Evolutionary conservation across 306 rosid genomes (phyloP), one percentile per base, ranked within the genome.

Genomic region (Hippophae tibetana): DNA sequence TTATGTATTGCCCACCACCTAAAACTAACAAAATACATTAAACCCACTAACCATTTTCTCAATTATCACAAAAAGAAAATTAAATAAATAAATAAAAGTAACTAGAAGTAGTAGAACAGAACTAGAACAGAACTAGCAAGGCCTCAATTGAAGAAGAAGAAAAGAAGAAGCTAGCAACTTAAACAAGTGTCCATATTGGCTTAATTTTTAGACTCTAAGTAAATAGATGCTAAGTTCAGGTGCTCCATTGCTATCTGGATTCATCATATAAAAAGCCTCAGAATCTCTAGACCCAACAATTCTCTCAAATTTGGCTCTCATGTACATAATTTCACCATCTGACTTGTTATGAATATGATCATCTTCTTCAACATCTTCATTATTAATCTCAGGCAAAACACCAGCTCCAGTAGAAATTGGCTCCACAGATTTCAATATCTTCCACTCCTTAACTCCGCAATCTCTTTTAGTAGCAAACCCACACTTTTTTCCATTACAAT

Each of bases 231-330:
- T 93, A 52, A 93, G 99, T 53, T 93, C 99, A 61, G 99, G 97
- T 61, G 97, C 89, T 18, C 99, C 99, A 72, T 93, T 93, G 71
- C 88, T 88, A 58, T 93, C 97, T 13, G 99, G 99, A 64, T 93
- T 93, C 97, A 93, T 93, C 99, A 93, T 93, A 62, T 93, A 93
- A 79, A 93, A 93, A 64, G 97, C 99, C 57, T 93, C 99, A 59
- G 99, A 93, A 62, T 93, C 99, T 76, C 94, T 84, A 6, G 99
- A 93, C 62, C 99, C 99, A 45, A 93, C 95, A 67, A 93, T 81
- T 66, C 99, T 84, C 87, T 93, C 99, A 72, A 93, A 93, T 82
- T 89, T 86, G 10, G 97, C 99, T 49, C 99, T 86, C 99, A 89
- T 88, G 57, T 93, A 93, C 99, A 93, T 93, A 11, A 93, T 60